phyloP scores from a whole-genome alignment of 108 stramenopile genomes.

The Nitzschia putrida region DNA sequence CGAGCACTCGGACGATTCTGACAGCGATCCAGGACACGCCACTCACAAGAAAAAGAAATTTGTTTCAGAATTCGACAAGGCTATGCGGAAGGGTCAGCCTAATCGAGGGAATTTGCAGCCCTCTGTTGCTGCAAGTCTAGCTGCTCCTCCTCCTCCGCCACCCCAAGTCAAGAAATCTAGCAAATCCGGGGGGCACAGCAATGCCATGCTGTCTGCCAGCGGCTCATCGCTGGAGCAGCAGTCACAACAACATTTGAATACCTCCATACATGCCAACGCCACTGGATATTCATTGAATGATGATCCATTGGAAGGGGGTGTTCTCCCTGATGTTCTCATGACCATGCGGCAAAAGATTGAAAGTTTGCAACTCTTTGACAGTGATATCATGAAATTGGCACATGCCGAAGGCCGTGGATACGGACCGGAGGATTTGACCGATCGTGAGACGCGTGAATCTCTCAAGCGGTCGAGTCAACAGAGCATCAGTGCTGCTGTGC shows the following conservation, averaged over 20 bases:
- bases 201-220: background rate
- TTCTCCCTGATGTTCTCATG: constrained; percentile 73
- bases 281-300: background rate
- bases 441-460: constrained; percentile 63
- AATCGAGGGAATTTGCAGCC: constrained; percentile 18
- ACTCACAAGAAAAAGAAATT: constrained; percentile 4
- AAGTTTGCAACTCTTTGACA: constrained; percentile 67
- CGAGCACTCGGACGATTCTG: background rate
- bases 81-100: constrained; percentile 31
- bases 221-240: constrained; percentile 1
- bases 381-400: constrained; percentile 61
- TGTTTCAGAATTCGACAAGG: constrained; percentile 49
- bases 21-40: background rate
- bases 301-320: constrained; percentile 44
- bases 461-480: constrained; percentile 83
- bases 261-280: background rate
- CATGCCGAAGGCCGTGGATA: background rate
- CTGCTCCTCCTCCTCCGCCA: constrained; percentile 12
- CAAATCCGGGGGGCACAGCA: background rate
- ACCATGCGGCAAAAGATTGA: constrained; percentile 81
- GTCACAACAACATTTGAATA: constrained; percentile 6
- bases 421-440: constrained; percentile 36
- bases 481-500: constrained; percentile 74
- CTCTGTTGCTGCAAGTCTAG: constrained; percentile 2
- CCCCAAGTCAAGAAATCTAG: constrained; percentile 3